Evolutionary conservation across 805 yeast genomes (phyloP), one percentile per base, ranked within the genome.

Genomic region (Wickerhamiella nectarea): DNA sequence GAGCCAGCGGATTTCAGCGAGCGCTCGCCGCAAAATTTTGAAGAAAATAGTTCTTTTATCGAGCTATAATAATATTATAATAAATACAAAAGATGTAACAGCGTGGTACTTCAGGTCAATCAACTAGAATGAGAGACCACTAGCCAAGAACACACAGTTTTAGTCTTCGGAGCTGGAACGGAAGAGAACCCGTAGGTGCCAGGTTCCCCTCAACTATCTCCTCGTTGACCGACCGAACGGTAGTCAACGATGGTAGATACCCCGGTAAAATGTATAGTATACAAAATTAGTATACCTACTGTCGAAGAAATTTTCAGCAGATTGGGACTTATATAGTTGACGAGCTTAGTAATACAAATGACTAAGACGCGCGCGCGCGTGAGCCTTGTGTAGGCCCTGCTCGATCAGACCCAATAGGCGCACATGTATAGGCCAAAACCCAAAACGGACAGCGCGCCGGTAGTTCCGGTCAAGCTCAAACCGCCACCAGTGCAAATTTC

Each of bases 161-260:
- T 48, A 29, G 24, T 60, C 64, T 52, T 48, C 57, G 64, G 61
- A 56, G 63, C 62, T 60, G 64, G 63, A 60, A 60, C 64, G 64
- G 64, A 60, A 49, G 56, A 51, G 49, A 50, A 44, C 56, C 57
- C 61, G 57, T 53, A 39, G 49, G 47, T 52, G 57, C 57, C 57
- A 53, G 34, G 52, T 37, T 43, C 48, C 46, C 52, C 46, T 53
- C 57, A 53, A 51, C 57, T 53, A 46, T 44, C 49, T 48, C 46
- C 46, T 29, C 45, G 35, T 38, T 26, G 26, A 20, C 37, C 38
- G 31, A 36, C 40, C 53, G 51, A 48, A 49, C 46, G 51, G 50
- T 48, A 40, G 36, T 40, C 31, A 39, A 11, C 24, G 43, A 40
- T 25, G 40, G 42, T 49, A 48, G 50, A 51, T 48, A 53, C 55